Evolutionary conservation across 2,329 filamentous ascomycete genomes (phyloP).

Genomic region (Leptographium lundbergii): DNA sequence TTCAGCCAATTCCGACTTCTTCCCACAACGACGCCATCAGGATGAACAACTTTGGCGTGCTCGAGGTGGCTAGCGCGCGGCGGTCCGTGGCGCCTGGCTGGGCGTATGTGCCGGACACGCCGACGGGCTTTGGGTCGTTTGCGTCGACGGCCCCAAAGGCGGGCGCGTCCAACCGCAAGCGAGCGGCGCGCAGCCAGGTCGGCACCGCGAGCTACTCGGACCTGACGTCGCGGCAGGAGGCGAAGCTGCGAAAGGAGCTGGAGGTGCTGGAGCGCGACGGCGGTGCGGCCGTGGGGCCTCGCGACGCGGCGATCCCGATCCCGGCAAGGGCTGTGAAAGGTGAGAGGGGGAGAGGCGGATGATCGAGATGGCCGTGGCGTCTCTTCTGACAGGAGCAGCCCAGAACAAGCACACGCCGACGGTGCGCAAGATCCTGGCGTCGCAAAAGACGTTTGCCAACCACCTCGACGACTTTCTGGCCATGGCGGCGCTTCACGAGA

Average conservation of each 20-base stretch:
- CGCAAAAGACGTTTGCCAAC: constrained; percentile 73
- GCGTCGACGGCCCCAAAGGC: constrained; percentile 29
- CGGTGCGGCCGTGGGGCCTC: constrained; percentile 23
- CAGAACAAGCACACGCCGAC: constrained; percentile 51
- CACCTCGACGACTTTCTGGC: constrained; percentile 71
- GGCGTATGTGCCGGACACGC: constrained; percentile 76
- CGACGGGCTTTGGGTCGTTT: constrained; percentile 39
- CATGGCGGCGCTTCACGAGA: constrained; percentile 33
- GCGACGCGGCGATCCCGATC: constrained; percentile 59
- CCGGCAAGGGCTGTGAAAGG: constrained; percentile 36
- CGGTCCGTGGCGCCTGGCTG: constrained; percentile 69
- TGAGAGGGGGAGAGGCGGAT: background rate
- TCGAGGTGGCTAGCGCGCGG: constrained; percentile 63
- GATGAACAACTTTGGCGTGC: constrained; percentile 64
- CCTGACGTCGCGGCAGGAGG: constrained; percentile 68
- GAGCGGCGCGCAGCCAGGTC: constrained; percentile 43
- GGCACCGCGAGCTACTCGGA: constrained; percentile 29
- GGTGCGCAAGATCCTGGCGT: constrained; percentile 65
- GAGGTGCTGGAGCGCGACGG: constrained; percentile 75
- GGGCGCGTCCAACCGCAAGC: constrained; percentile 42
- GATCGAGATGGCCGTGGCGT: no score
- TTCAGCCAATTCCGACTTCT: no score
- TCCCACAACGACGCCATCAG: constrained; percentile 4
- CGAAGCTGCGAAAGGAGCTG: constrained; percentile 69
- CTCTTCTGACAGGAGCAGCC: constrained; percentile 16